Evolutionary conservation across 164 flowering plant species (phyloP).

Genomic region (Litsea cubeba): DNA sequence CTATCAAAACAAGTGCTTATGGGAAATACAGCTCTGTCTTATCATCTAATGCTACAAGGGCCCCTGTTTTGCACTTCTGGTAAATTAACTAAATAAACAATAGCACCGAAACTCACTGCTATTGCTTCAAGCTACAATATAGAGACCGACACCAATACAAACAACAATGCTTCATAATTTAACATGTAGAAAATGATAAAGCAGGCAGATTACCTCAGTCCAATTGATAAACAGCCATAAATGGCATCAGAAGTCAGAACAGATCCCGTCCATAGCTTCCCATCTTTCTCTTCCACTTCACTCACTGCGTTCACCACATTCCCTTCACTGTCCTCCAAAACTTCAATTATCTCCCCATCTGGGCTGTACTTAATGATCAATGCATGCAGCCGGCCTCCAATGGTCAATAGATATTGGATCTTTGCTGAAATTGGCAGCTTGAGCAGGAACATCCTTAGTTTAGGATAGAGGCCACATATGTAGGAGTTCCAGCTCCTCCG

Average conservation of each 20-base stretch:
- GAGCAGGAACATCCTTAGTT: constrained; percentile 44
- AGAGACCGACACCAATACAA: background rate
- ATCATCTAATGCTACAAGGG: background rate
- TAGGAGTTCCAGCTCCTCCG: constrained; percentile 38
- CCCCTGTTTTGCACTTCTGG: background rate
- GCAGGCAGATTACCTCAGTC: constrained; percentile 14
- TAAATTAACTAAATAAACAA: background rate
- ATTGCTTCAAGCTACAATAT: background rate
- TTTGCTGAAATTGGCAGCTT: constrained; percentile 63
- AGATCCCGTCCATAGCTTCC: constrained; percentile 91
- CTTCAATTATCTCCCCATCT: constrained; percentile 62
- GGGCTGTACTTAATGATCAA: constrained; percentile 53
- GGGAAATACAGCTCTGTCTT: too few species aligned
- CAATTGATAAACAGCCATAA: constrained; percentile 62
- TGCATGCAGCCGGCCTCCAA: constrained; percentile 57
- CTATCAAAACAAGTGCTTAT: too few species aligned
- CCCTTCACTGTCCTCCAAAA: constrained; percentile 77
- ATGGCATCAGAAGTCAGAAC: constrained; percentile 83
- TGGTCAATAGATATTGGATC: constrained; percentile 43
- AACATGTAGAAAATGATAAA: background rate
- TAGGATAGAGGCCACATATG: constrained; percentile 36
- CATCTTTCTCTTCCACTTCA: constrained; percentile 89
- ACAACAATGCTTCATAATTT: background rate
- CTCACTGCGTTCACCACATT: constrained; percentile 83
- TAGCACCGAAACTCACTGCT: background rate